Conservation (phyloP, 2,329 filamentous ascomycete genomes). For the Fusarium neocosmosporiellum region DNA sequence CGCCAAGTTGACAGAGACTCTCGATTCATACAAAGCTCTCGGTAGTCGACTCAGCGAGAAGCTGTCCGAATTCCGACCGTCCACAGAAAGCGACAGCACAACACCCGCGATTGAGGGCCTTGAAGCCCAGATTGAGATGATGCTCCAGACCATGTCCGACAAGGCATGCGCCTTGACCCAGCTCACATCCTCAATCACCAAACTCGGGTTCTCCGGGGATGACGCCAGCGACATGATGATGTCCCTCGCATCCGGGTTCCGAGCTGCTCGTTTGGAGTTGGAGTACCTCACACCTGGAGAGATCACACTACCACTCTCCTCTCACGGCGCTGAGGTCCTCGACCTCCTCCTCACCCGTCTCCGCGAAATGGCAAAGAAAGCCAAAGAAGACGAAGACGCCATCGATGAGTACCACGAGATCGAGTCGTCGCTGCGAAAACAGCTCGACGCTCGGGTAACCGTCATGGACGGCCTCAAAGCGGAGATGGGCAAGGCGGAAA, state of each 20-base stretch:
- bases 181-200: slow-evolving; percentile 58
- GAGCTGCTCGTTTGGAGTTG: slow-evolving; percentile 68
- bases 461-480: slow-evolving; percentile 61
- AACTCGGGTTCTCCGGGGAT: slow-evolving; percentile 62
- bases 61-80: slow-evolving; percentile 43
- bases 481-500: slow-evolving; percentile 52
- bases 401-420: slow-evolving; percentile 71
- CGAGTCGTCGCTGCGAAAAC: slow-evolving; percentile 66
- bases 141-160: slow-evolving; percentile 61
- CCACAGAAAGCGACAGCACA: slow-evolving; percentile 10
- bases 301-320: slow-evolving; percentile 62
- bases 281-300: slow-evolving; percentile 72
- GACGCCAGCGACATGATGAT: slow-evolving; percentile 62
- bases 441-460: slow-evolving; percentile 64
- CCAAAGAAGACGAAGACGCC: slow-evolving; percentile 61
- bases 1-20: slow-evolving; percentile 57
- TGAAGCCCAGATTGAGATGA: slow-evolving; percentile 55
- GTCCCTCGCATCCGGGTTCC: slow-evolving; percentile 62
- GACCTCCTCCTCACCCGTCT: slow-evolving; percentile 65
- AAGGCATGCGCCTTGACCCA: slow-evolving; percentile 59
- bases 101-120: slow-evolving; percentile 45
- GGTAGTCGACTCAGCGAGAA: slow-evolving; percentile 51
- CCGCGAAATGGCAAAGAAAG: slow-evolving; percentile 59
- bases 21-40: slow-evolving; percentile 60
- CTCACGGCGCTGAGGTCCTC: slow-evolving; percentile 65